Evolutionary conservation across 441 rosid genomes (phyloP).

Genomic region (Biscutella laevigata): DNA sequence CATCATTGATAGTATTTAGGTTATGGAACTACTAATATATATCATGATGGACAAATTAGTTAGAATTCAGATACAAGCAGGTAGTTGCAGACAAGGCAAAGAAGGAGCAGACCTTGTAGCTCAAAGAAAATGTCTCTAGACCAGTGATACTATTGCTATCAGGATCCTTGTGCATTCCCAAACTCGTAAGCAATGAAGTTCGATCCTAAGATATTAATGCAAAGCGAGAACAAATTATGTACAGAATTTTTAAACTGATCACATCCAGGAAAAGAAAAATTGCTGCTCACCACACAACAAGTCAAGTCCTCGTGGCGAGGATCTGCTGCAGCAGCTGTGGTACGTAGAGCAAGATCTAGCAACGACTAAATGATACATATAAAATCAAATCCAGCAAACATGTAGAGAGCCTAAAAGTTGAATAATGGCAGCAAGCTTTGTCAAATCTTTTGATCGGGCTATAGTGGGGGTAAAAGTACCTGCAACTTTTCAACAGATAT

Average conservation of each 20-base stretch:
- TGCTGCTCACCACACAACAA: conserved; percentile 71
- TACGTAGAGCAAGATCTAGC: conserved; percentile 92
- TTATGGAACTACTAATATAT: neutral
- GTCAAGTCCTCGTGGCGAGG: conserved; percentile 95
- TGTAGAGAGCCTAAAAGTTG: neutral
- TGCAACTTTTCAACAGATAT: conserved; percentile 87
- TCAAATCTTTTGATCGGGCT: neutral
- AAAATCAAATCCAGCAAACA: conserved; percentile 19
- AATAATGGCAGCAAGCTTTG: conserved; percentile 7
- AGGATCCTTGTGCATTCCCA: conserved; percentile 53
- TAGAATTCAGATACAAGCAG: neutral
- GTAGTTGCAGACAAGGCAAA: neutral
- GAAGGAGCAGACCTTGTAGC: conserved; percentile 64
- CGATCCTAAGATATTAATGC: conserved; percentile 56
- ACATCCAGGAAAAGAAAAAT: conserved; percentile 7
- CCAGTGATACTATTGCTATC: conserved; percentile 63
- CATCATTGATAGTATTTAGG: neutral
- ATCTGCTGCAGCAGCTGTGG: conserved; percentile 94
- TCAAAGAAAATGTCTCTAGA: conserved; percentile 89
- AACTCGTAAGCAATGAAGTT: conserved; percentile 68
- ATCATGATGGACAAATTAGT: neutral
- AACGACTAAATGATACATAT: conserved; percentile 49
- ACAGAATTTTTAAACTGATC: neutral
- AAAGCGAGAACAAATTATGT: conserved; percentile 12
- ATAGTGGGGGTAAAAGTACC: conserved; percentile 36